Percentiles rank a stretch among this genome's conserved stretches.
Evolutionary conservation across 2,329 filamentous ascomycete genomes (phyloP).

Genomic region (Aspergillus sp.): DNA sequence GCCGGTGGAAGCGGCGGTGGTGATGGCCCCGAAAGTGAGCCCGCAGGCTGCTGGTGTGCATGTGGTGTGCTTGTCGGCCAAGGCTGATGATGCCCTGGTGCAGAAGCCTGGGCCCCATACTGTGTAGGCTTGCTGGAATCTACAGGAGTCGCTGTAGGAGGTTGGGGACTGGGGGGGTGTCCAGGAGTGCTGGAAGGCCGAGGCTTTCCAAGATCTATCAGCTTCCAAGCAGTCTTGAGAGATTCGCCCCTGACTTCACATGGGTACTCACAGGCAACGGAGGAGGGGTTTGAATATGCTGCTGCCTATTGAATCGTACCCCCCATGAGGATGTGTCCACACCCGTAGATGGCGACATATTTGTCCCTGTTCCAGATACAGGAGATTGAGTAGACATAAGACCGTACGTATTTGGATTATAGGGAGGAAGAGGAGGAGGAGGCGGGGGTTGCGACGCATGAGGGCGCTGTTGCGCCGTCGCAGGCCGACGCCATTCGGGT

Average conservation of each 20-base stretch:
- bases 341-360: constrained; percentile 16
- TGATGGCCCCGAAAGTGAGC: constrained; percentile 29
- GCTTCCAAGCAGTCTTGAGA: not conserved
- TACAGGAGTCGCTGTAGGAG: constrained; percentile 17
- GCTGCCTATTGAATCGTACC: constrained; percentile 42
- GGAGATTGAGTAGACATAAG: constrained; percentile 28
- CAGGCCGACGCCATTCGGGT: constrained; percentile 40
- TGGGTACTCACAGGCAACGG: constrained; percentile 38
- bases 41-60: constrained; percentile 19
- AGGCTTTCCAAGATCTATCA: constrained; percentile 25
- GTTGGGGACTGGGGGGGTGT: constrained; percentile 17
- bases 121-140: constrained; percentile 20
- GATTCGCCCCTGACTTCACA: not conserved
- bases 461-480: constrained; percentile 21
- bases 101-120: constrained; percentile 15
- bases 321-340: constrained; percentile 43
- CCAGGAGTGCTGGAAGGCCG: constrained; percentile 34
- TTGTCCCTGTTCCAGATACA: constrained; percentile 5
- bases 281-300: constrained; percentile 27
- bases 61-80: constrained; percentile 25
- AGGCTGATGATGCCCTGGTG: constrained; percentile 14
- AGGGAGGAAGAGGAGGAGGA: constrained; percentile 19
- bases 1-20: constrained; percentile 43
- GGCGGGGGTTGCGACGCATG: constrained; percentile 25
- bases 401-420: constrained; percentile 38